Evolutionary conservation across 2,329 filamentous ascomycete species (phyloP).

Genomic region (Scleromitrula shiraiana): DNA sequence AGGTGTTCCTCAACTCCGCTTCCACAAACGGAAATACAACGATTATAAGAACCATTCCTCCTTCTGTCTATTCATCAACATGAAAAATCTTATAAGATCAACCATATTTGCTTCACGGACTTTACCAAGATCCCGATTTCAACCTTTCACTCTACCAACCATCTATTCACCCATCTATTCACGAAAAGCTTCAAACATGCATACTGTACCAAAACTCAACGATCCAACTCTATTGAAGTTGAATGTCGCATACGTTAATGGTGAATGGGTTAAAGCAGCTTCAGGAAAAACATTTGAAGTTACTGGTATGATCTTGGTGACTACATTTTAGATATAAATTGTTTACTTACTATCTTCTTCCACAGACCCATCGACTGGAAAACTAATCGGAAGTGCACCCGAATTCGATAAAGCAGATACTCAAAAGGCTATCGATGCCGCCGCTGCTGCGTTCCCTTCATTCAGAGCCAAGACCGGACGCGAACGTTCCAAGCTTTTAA

Average conservation of each 20-base stretch:
- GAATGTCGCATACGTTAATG: slow-evolving; percentile 77
- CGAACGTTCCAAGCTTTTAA: slow-evolving; percentile 64
- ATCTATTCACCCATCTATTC: slow-evolving; percentile 15
- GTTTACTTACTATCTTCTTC: slow-evolving; percentile 51
- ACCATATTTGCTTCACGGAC: slow-evolving; percentile 18
- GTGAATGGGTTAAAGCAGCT: slow-evolving; percentile 78
- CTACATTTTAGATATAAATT: neutral
- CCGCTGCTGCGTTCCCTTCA: slow-evolving; percentile 62
- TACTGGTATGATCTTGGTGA: slow-evolving; percentile 41
- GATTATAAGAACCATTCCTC: no score
- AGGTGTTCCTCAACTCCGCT: no score
- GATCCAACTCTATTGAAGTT: slow-evolving; percentile 78
- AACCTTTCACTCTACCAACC: slow-evolving; percentile 21
- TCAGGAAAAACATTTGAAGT: slow-evolving; percentile 92
- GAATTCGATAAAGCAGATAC: slow-evolving; percentile 77
- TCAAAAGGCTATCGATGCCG: slow-evolving; percentile 74
- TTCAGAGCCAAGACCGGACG: slow-evolving; percentile 68
- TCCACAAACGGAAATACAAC: no score
- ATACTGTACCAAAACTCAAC: slow-evolving; percentile 50
- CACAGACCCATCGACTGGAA: slow-evolving; percentile 72
- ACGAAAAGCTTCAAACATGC: slow-evolving; percentile 22
- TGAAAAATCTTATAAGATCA: slow-evolving; percentile 21
- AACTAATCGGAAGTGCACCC: slow-evolving; percentile 73
- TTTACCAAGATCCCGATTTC: slow-evolving; percentile 21
- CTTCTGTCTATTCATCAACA: slow-evolving; percentile 9